Base-by-base conservation (phyloP, 495 filamentous ascomycete species). In the Coniosporium apollinis region DNA sequence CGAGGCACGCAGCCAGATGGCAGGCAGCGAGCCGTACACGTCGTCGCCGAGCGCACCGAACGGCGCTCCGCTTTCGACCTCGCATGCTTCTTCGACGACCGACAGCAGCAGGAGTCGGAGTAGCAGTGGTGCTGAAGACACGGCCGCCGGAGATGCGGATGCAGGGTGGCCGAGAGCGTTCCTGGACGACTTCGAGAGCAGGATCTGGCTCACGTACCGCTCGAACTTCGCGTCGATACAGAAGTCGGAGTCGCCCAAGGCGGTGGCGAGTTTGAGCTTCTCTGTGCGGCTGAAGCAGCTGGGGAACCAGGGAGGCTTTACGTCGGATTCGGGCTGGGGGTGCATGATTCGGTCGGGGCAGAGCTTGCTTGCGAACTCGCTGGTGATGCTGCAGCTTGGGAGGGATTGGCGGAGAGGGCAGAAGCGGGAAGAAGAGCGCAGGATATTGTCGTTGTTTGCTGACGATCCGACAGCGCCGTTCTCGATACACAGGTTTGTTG, bases 301-400 rank as follows among this genome's bases (percentile, higher is more conserved):
- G 19, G 69, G 72, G 19, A 82, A 89, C 36, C 67, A 81, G 19
- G 64, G 65, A 17, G 86, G 84, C 14, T 99, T 99, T 59, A 76
- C 82, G 15, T 87, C 82, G 2, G 91, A 99, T 56, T 82, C 82
- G 0, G 89, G 89, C 22, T 99, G 91, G 85, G 91, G 91, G 1
- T 99, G 91, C 49, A 99, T 99, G 91, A 96, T 99, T 44, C 67
- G 91, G 46, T 93, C 87, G 0, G 91, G 89, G 8, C 91, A 99
- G 59, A 82, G 82, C 46, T 62, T 99, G 11, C 61, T 99, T 21
- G 89, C 86, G 22, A 96, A 96, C 52, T 67, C 87, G 3, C 58
- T 96, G 36, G 51, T 66, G 8, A 67, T 78, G 16, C 56, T 86
- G 24, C 62, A 62, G 31, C 60, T 94, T 20, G 89, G 89, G 4